phyloP scores from a whole-genome alignment of 352 stramenopile genomes.

The Pythium rhizo-oryzae region DNA sequence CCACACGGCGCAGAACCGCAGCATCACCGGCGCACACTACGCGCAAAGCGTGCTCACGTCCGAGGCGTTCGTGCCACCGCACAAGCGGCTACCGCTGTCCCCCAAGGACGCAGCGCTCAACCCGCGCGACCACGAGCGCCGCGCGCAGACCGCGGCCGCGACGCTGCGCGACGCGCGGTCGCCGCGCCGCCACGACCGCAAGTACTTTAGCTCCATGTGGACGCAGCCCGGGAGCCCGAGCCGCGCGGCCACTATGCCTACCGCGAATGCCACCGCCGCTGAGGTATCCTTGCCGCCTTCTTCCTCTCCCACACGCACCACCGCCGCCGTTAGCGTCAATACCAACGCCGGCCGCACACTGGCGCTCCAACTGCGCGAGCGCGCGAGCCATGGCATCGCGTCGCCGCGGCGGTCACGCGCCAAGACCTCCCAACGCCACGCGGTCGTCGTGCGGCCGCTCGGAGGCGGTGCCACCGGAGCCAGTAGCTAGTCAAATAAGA shows the following conservation, averaged over 20 bases:
- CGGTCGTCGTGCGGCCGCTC: constrained; percentile 6
- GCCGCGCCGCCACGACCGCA: constrained; percentile 41
- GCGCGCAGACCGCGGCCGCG: constrained; percentile 46
- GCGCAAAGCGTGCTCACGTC: constrained; percentile 42
- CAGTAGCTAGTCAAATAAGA: too few species aligned
- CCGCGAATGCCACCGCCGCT: too few species aligned
- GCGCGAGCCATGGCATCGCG: neutral
- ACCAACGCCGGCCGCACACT: constrained; percentile 19
- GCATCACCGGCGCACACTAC: constrained; percentile 47
- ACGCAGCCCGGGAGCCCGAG: constrained; percentile 30
- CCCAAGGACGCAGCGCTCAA: constrained; percentile 22
- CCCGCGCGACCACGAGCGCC: constrained; percentile 44
- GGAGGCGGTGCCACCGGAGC: neutral
- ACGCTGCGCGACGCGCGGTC: constrained; percentile 33
- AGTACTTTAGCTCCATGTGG: constrained; percentile 73
- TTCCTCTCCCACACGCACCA: neutral
- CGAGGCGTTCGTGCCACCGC: constrained; percentile 43
- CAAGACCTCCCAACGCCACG: neutral
- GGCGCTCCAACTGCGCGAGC: constrained; percentile 13
- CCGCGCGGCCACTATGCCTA: neutral
- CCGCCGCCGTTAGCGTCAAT: neutral
- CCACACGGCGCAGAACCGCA: constrained; percentile 49
- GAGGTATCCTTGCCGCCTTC: neutral
- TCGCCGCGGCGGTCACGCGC: constrained; percentile 5
- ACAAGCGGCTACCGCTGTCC: constrained; percentile 22